Evolutionary conservation across 371 early-diverging fungal genomes (phyloP), one percentile per base, ranked within the genome.

Genomic region (Amoeboaphelidium occidentale): DNA sequence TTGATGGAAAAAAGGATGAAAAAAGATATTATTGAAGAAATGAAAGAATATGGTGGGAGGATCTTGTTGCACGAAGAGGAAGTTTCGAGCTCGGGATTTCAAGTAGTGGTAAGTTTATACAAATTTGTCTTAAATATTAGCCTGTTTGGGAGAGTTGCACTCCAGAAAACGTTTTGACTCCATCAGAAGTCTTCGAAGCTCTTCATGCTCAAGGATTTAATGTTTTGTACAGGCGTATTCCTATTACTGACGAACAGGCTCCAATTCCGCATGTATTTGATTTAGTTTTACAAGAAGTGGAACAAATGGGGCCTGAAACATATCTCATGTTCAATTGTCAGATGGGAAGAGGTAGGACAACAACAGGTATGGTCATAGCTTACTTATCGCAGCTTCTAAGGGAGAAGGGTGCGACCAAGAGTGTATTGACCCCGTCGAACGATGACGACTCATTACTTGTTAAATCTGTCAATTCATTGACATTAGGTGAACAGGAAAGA

Each of bases 301-400:
- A 63, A 23, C 49, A 49, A 12, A 62, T 73, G 1, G 58, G 58
- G 32, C 54, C 45, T 4, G 62, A 64, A 2, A 58, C 65, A 21
- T 72, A 73, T 51, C 62, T 71, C 12, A 51, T 81, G 41, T 81
- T 78, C 58, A 80, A 80, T 51, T 81, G 82, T 56, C 82, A 81
- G 53, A 81, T 81, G 82, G 82, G 82, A 3, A 79, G 80, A 25
- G 83, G 83, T 3, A 65, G 83, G 17, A 82, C 83, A 1, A 82
- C 80, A 0, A 78, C 79, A 3, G 81, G 76, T 3, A 76, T 76
- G 70, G 66, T 79, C 25, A 72, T 70, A 6, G 68, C 81, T 1
- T 72, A 72, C 41, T 10, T 45, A 45, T 25, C 50, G 20, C 43
- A 55, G 23, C 51, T 55, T 23, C 1, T 61, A 57, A 51, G 50